phyloP scores from a whole-genome alignment of 345 rosid species.

The Sisymbrium irio region DNA sequence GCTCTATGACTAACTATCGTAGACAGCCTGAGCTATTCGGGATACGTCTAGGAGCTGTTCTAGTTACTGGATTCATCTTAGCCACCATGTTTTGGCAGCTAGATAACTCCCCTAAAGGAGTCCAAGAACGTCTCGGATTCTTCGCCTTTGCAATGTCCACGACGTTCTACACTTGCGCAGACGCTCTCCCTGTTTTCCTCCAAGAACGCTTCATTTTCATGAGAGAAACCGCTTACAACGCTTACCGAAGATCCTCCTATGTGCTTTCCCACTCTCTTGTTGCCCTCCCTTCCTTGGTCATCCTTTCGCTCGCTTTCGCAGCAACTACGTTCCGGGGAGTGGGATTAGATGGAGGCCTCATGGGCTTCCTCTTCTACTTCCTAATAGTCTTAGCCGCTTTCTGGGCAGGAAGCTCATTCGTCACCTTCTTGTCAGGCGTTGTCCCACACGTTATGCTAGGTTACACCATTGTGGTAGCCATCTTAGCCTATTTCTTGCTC shows the following conservation, averaged over 20 bases:
- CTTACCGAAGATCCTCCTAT: constrained; percentile 51
- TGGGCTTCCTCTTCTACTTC: constrained; percentile 49
- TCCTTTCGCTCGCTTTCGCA: constrained; percentile 43
- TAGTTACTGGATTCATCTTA: constrained; percentile 48
- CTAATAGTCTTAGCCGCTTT: constrained; percentile 43
- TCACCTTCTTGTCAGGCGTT: constrained; percentile 47
- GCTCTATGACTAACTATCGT: constrained; percentile 39
- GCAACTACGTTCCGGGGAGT: constrained; percentile 51
- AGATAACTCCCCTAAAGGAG: constrained; percentile 44
- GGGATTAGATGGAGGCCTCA: constrained; percentile 47
- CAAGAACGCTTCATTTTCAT: constrained; percentile 53
- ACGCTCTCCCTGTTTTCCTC: constrained; percentile 49
- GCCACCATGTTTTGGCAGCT: constrained; percentile 39
- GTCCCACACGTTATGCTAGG: constrained; percentile 47
- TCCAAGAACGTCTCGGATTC: constrained; percentile 43
- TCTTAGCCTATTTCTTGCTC: constrained; percentile 46
- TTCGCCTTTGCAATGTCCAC: constrained; percentile 48
- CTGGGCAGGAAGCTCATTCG: constrained; percentile 36
- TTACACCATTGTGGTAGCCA: constrained; percentile 51
- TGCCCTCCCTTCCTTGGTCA: constrained; percentile 42
- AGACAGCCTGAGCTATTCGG: constrained; percentile 39
- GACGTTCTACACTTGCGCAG: constrained; percentile 47
- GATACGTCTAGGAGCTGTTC: constrained; percentile 29
- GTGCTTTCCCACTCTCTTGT: constrained; percentile 49
- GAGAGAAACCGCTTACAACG: constrained; percentile 56